phyloP scores from a whole-genome alignment of 148 eudicot species.

The Gaultheria prostrata region DNA sequence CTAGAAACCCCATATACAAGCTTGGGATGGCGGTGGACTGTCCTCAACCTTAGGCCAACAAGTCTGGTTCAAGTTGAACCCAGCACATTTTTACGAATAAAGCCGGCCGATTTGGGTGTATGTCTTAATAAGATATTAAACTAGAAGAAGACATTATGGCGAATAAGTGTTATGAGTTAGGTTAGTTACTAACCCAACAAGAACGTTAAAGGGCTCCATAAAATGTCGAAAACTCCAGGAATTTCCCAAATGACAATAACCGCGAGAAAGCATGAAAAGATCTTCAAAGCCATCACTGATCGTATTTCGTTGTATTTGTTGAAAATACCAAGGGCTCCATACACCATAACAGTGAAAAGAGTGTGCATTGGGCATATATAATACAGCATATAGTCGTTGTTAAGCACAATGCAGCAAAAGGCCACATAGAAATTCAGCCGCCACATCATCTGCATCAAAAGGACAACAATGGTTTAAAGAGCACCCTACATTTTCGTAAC shows the following conservation, averaged over 20 bases:
- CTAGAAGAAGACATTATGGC: background rate
- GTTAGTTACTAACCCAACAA: slow-evolving; percentile 54
- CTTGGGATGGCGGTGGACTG: background rate
- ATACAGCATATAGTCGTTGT: slow-evolving; percentile 85
- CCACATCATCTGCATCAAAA: slow-evolving; percentile 92
- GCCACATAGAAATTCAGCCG: slow-evolving; percentile 85
- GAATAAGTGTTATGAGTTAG: background rate
- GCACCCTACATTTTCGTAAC: background rate
- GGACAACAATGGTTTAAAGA: slow-evolving; percentile 12
- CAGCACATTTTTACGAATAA: background rate
- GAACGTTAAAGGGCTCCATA: slow-evolving; percentile 75
- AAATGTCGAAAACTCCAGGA: slow-evolving; percentile 73
- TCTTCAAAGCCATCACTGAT: slow-evolving; percentile 68
- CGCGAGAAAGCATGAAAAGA: slow-evolving; percentile 62
- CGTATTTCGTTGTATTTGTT: slow-evolving; percentile 75
- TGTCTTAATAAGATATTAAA: background rate
- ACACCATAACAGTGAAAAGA: slow-evolving; percentile 88
- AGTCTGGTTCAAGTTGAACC: background rate
- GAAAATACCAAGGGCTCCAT: slow-evolving; percentile 90
- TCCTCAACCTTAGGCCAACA: slow-evolving; percentile 1
- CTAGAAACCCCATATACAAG: background rate
- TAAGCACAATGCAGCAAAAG: slow-evolving; percentile 72
- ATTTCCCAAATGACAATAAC: slow-evolving; percentile 81
- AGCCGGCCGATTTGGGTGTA: background rate
- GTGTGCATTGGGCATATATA: slow-evolving; percentile 97